Evolutionary conservation across 306 rosid genomes (phyloP).

Genomic region (Gynostemma pentaphyllum): DNA sequence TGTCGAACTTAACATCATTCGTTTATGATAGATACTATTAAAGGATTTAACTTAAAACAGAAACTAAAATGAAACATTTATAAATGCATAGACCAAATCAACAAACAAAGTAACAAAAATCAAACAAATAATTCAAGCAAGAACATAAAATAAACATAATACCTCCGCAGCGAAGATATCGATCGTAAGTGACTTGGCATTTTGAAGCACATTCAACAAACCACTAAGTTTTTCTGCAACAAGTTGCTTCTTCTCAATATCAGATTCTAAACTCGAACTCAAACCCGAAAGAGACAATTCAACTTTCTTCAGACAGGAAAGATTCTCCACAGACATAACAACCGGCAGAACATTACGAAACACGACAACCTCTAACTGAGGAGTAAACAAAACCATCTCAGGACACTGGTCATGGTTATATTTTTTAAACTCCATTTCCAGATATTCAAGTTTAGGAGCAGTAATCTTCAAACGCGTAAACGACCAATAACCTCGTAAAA

Average conservation of each 20-base stretch:
- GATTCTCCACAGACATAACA: not conserved
- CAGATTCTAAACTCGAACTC: too few relatives aligned
- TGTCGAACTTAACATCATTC: too few relatives aligned
- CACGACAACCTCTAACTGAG: not conserved
- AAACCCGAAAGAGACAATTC: too few relatives aligned
- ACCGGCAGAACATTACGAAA: not conserved
- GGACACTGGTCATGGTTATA: not conserved
- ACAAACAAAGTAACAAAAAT: too few relatives aligned
- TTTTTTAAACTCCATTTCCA: not conserved
- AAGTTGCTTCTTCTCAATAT: not conserved
- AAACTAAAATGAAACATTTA: too few relatives aligned
- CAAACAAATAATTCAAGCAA: too few relatives aligned
- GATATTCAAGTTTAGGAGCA: not conserved
- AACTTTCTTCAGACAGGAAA: too few relatives aligned
- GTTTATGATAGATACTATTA: too few relatives aligned
- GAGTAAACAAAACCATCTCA: not conserved
- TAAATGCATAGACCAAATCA: too few relatives aligned
- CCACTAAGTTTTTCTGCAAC: not conserved
- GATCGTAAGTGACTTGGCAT: not conserved
- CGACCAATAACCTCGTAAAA: not conserved
- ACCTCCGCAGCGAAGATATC: not conserved
- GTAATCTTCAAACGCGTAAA: not conserved
- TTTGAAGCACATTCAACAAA: not conserved
- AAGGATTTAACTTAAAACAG: too few relatives aligned
- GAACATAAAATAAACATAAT: too few relatives aligned